These are phyloP conservation scores for Chloropicon primus DNA, from an alignment of 139 green algal genomes.

Conservation along the genomic window DNA sequence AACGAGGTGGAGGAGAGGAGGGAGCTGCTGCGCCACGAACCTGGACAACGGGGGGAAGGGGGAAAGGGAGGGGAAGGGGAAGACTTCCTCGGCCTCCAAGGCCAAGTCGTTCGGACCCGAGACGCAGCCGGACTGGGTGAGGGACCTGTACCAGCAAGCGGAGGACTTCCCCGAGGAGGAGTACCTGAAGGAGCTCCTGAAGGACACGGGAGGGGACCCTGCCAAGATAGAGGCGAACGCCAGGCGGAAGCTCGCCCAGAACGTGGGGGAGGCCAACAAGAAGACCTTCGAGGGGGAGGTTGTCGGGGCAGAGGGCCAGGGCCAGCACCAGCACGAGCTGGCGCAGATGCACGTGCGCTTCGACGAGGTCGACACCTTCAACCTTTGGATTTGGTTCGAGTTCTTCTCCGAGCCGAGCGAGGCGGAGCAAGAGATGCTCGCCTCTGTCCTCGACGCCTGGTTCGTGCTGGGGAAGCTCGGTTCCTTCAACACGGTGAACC, in stretches of 20 bases:
- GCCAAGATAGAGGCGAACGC: background rate
- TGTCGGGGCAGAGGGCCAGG: background rate
- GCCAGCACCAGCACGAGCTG: conserved; percentile 2
- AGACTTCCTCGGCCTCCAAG: too few relatives aligned
- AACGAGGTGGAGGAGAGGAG: too few relatives aligned
- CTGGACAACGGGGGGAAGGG: too few relatives aligned
- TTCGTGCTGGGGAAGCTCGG: conserved; percentile 77
- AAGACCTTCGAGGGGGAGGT: background rate
- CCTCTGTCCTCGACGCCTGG: conserved; percentile 57
- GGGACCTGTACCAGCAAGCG: conserved; percentile 5
- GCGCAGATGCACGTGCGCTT: conserved; percentile 30
- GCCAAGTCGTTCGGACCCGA: too few relatives aligned
- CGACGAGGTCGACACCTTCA: conserved; percentile 41
- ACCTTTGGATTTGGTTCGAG: conserved; percentile 51
- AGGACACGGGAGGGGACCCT: conserved; percentile 1
- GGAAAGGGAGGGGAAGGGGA: too few relatives aligned
- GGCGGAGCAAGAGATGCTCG: conserved; percentile 37
- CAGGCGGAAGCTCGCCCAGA: background rate
- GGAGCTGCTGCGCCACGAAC: too few relatives aligned
- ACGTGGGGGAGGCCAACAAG: background rate
- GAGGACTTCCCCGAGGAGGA: background rate
- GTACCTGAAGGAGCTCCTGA: background rate
- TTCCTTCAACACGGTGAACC: conserved; percentile 65
- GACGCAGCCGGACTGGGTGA: background rate
- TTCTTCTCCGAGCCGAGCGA: conserved; percentile 17